Base-by-base conservation (phyloP, 805 yeast species). In the Diddensiella santjacobensis region DNA sequence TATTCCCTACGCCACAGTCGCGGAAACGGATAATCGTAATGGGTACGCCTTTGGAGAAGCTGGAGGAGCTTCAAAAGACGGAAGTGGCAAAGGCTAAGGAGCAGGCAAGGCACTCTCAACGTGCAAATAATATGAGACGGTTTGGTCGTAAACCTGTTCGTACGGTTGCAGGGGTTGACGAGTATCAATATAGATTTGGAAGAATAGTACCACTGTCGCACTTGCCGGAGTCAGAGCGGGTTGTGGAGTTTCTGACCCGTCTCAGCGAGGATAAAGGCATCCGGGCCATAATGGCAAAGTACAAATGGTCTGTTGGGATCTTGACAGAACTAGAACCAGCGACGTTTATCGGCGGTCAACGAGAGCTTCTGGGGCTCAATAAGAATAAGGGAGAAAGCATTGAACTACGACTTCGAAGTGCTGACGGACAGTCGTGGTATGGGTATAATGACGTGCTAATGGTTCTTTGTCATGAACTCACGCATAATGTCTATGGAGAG, bases 251-350 rank as follows among this genome's bases (percentile, higher is more conserved):
- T 17, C 52, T 69, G 35, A 58, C 65, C 35, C 52, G 65, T 22
- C 55, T 69, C 6, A 47, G 57, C 17, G 61, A 61, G 41, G 73
- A 69, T 47, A 43, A 56, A 17, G 73, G 71, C 13, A 60, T 69
- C 15, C 60, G 57, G 20, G 66, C 65, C 2, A 55, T 70, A 26
- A 66, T 69, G 70, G 52, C 46, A 22, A 62, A 61, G 48, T 58
- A 70, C 56, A 59, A 63, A 42, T 66, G 63, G 59, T 49, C 54
- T 4, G 71, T 69, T 4, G 67, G 69, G 1, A 49, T 63, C 5
- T 51, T 69, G 26, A 58, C 70, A 1, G 73, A 69, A 45, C 59
- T 69, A 23, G 73, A 69, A 43, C 73, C 73, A 1, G 63, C 68
- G 3, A 51, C 66, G 3, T 65, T 66, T 53, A 67, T 71, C 4